Evolutionary conservation across 345 rosid genomes (phyloP).

Genomic region (Microthlaspi erraticum): DNA sequence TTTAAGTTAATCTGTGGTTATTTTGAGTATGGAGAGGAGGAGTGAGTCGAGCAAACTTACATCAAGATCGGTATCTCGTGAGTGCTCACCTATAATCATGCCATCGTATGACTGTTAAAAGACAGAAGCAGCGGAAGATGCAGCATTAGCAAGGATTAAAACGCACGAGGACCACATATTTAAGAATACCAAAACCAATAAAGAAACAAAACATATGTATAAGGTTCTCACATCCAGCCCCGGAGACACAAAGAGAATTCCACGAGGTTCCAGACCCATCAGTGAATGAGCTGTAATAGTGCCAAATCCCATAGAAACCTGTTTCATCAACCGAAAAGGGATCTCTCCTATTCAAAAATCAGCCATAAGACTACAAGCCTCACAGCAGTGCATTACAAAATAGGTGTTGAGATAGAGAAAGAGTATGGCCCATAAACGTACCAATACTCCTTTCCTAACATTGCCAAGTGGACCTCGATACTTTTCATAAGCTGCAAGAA

Average conservation of each 20-base stretch:
- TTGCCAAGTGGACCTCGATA: slow-evolving; percentile 89
- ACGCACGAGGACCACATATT: slow-evolving; percentile 1
- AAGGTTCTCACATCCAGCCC: slow-evolving; percentile 79
- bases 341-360: slow-evolving; percentile 12
- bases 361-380: slow-evolving; percentile 8
- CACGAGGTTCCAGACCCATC: slow-evolving; percentile 94
- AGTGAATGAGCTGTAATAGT: slow-evolving; percentile 83
- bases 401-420: not conserved
- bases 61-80: slow-evolving; percentile 95
- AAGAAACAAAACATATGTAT: not conserved
- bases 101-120: slow-evolving; percentile 88
- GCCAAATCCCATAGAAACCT: slow-evolving; percentile 97
- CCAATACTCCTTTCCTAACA: slow-evolving; percentile 99
- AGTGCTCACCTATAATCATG: slow-evolving; percentile 97
- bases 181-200: not conserved
- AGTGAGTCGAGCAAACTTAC: slow-evolving; percentile 53
- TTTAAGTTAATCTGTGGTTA: not conserved
- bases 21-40: slow-evolving; percentile 6
- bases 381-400: not conserved
- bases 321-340: slow-evolving; percentile 36
- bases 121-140: slow-evolving; percentile 27
- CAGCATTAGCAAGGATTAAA: slow-evolving; percentile 22
- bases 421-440: slow-evolving; percentile 42
- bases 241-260: slow-evolving; percentile 79
- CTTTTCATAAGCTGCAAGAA: slow-evolving; percentile 76